These are phyloP conservation scores for Myriosclerotinia duriaeana DNA, from an alignment of 2,329 filamentous ascomycete genomes.

Conservation along the genomic window DNA sequence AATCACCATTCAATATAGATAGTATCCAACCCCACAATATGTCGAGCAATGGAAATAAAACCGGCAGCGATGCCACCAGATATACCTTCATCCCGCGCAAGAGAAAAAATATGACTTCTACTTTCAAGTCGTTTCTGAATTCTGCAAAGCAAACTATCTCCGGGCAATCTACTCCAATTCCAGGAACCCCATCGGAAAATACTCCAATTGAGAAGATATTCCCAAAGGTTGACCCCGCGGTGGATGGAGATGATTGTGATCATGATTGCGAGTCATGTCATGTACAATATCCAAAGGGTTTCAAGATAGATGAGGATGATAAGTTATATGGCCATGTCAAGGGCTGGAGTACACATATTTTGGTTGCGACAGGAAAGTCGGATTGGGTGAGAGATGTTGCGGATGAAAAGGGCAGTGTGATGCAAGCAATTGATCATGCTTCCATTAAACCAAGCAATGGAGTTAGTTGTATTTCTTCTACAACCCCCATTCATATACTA, in stretches of 20 bases:
- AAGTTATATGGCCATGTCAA: slow-evolving; percentile 81
- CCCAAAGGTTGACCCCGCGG: slow-evolving; percentile 66
- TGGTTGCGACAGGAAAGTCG: slow-evolving; percentile 92
- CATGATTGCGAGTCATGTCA: slow-evolving; percentile 84
- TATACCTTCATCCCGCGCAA: not conserved
- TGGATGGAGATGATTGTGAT: slow-evolving; percentile 86
- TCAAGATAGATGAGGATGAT: slow-evolving; percentile 75
- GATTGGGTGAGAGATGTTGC: slow-evolving; percentile 91
- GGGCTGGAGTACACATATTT: slow-evolving; percentile 82
- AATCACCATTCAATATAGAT: not conserved
- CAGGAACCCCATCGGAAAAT: slow-evolving; percentile 31
- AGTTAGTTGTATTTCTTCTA: slow-evolving; percentile 48
- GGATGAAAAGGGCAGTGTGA: slow-evolving; percentile 82
- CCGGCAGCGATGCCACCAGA: slow-evolving; percentile 7
- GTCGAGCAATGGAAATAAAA: slow-evolving; percentile 20
- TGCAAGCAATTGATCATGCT: slow-evolving; percentile 67
- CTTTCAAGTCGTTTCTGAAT: slow-evolving; percentile 36
- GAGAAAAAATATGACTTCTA: slow-evolving; percentile 32
- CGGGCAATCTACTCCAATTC: slow-evolving; percentile 34
- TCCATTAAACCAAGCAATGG: slow-evolving; percentile 64
- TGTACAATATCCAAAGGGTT: slow-evolving; percentile 69
- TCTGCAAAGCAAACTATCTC: slow-evolving; percentile 35
- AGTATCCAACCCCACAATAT: slow-evolving; percentile 7
- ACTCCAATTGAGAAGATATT: slow-evolving; percentile 56
- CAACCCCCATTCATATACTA: slow-evolving; percentile 27